phyloP scores from a whole-genome alignment of 768 basidiomycete genomes.

The Pleurotus sapidus region DNA sequence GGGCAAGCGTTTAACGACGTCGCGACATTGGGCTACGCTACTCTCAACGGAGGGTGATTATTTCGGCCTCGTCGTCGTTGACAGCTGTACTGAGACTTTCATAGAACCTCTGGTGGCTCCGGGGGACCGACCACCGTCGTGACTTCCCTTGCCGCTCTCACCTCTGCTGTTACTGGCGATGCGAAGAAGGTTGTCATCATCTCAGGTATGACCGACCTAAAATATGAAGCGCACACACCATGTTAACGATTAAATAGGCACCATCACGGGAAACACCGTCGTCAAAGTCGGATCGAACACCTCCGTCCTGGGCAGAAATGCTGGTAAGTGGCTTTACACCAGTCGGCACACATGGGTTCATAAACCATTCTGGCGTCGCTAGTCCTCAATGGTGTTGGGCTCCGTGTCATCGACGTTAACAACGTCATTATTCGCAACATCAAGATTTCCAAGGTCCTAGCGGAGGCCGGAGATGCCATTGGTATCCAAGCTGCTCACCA shows the following conservation, averaged over 20 bases:
- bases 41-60: constrained; percentile 27
- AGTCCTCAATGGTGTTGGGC: constrained; percentile 44
- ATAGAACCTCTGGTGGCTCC: constrained; percentile 40
- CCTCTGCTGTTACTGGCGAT: constrained; percentile 36
- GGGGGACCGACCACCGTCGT: constrained; percentile 43
- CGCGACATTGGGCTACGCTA: constrained; percentile 37
- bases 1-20: constrained; percentile 33
- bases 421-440: constrained; percentile 51
- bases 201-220: constrained; percentile 24
- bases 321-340: constrained; percentile 23
- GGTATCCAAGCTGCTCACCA: constrained; percentile 36
- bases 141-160: constrained; percentile 36
- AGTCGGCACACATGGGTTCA: too few species aligned
- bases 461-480: constrained; percentile 41
- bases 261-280: constrained; percentile 39
- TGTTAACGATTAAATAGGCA: constrained; percentile 21
- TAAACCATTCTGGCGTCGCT: too few species aligned
- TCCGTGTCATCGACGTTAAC: constrained; percentile 36
- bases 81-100: constrained; percentile 3
- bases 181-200: constrained; percentile 43
- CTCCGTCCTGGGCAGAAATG: constrained; percentile 35
- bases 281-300: constrained; percentile 43
- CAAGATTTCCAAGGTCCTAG: constrained; percentile 46
- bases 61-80: not conserved
- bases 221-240: not conserved